Base-by-base conservation (phyloP, 768 basidiomycete species). In the Phanerodontia chrysosporium region DNA sequence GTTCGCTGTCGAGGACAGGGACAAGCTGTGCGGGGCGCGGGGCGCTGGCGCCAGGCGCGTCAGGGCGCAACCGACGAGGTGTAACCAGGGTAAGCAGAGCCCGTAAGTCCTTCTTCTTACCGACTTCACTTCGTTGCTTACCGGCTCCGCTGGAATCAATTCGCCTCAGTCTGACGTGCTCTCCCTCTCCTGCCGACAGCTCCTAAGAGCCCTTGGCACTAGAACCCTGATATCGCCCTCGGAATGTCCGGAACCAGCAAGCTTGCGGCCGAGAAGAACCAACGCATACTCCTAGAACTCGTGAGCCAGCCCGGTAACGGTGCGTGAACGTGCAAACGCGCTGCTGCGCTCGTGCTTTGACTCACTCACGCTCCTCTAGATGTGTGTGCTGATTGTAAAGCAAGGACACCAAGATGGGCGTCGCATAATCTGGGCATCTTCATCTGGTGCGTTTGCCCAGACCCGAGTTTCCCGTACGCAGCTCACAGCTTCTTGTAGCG, bases 351-450 rank as follows among this genome's bases (percentile, higher is more conserved):
- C 13, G 49, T 28, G 8, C 30, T 55, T 36, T 22, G 27, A 27
- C 42, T 39, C 21, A 29, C 46, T 25, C 39, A n/a, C 42, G n/a
- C 27, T 30, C 35, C 6, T 53, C 21, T 67, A 97, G 95, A 94
- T 70, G 71, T 81, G 13, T 98, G 95, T 70, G 95, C 95, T 6
- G 95, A 98, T 72, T 98, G 95, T 72, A 92, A 89, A 73, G 74
- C 87, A n/a, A 79, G 86, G 58, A 81, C 84, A 66, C 95, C 95
- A 6, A 77, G 92, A 73, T 98, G 95, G 95, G 89, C 92, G 5
- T 89, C 89, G 2, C 77, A 91, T 66, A 97, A 89, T 67, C 76
- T 97, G 3, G 95, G 95, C 18, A 90, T 94, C 60, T 94, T 94
- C 67, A 80, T 94, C 24, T 95, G 92, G 90, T 90, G 68, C 51